These are phyloP conservation scores for Actinomortierella wolfii DNA, from an alignment of 371 early-diverging fungal species.

Conservation along the genomic window DNA sequence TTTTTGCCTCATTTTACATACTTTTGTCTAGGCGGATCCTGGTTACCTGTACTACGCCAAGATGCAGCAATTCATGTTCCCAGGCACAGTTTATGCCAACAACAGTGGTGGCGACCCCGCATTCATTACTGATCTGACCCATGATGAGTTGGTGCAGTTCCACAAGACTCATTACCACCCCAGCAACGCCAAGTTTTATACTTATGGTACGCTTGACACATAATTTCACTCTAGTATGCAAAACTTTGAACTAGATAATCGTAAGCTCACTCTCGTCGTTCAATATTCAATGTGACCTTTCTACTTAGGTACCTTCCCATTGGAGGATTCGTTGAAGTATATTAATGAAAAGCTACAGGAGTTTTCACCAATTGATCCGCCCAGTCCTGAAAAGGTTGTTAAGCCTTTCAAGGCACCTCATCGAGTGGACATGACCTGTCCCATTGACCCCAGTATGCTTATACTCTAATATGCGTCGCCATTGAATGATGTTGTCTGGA, in stretches of 20 bases:
- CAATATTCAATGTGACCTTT: too few species aligned
- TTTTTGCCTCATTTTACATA: too few species aligned
- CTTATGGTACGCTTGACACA: constrained; percentile 74
- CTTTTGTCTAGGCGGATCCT: constrained; percentile 54
- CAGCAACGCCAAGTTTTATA: constrained; percentile 86
- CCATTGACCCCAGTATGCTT: constrained; percentile 77
- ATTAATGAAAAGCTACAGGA: constrained; percentile 64
- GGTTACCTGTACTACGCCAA: constrained; percentile 77
- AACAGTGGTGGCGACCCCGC: constrained; percentile 93
- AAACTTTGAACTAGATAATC: neutral
- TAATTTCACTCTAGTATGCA: neutral
- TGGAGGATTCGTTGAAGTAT: constrained; percentile 73
- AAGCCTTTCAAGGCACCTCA: constrained; percentile 56
- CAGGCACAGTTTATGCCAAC: constrained; percentile 80
- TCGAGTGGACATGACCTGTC: constrained; percentile 59
- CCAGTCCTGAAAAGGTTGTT: constrained; percentile 52
- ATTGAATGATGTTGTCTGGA: too few species aligned
- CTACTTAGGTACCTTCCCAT: constrained; percentile 68
- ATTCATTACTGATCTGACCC: constrained; percentile 85
- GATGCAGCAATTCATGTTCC: constrained; percentile 84
- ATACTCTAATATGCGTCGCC: neutral
- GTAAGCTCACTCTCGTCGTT: too few species aligned
- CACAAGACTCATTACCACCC: constrained; percentile 89
- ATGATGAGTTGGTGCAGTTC: constrained; percentile 81
- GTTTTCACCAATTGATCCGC: constrained; percentile 29